Conservation (phyloP, 1,139 yeast species). For the Nakaseomyces glabratus region DNA sequence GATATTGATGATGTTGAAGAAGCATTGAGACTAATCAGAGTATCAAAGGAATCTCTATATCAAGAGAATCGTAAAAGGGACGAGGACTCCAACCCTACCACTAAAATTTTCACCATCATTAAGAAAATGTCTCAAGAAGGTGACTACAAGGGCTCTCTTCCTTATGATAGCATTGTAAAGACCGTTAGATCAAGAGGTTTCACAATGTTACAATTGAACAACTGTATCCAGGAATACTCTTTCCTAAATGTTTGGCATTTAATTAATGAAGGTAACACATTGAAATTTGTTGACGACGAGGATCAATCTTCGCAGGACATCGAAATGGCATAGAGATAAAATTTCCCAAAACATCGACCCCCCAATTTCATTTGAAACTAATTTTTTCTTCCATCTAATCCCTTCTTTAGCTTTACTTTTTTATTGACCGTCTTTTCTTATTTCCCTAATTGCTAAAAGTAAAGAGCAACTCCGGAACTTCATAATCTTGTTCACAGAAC, state of each 20-base stretch:
- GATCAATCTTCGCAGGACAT: constrained; percentile 8
- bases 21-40: constrained; percentile 78
- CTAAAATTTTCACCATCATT: constrained; percentile 51
- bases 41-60: constrained; percentile 73
- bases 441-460: too few relatives aligned
- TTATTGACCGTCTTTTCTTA: too few relatives aligned
- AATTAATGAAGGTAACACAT: constrained; percentile 52
- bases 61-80: constrained; percentile 41
- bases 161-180: constrained; percentile 52
- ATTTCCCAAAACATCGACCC: too few relatives aligned
- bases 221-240: constrained; percentile 67
- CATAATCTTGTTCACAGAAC: too few relatives aligned
- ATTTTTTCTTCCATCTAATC: too few relatives aligned
- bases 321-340: neutral
- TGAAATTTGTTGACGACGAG: constrained; percentile 34
- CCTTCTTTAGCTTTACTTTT: too few relatives aligned
- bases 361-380: neutral
- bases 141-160: constrained; percentile 37
- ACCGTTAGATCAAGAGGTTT: constrained; percentile 78
- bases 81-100: constrained; percentile 48
- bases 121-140: constrained; percentile 31
- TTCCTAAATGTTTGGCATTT: constrained; percentile 70
- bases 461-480: too few relatives aligned
- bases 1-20: constrained; percentile 83
- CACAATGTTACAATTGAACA: constrained; percentile 68